These are phyloP conservation scores for Dacryopinax spathularia DNA, from an alignment of 768 basidiomycete species.

Conservation along the genomic window DNA sequence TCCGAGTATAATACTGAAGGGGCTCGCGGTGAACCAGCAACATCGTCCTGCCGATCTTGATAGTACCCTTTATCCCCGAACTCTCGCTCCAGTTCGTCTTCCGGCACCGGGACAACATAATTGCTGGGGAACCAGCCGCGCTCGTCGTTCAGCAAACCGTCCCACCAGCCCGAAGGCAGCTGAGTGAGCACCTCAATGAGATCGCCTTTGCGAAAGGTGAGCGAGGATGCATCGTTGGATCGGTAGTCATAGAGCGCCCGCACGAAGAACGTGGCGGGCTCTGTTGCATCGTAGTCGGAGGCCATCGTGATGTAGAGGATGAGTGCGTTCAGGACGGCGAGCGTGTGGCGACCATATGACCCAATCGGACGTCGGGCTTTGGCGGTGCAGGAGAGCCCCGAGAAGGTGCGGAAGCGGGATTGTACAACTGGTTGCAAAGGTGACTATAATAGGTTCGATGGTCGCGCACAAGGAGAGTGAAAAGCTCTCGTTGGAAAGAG, in stretches of 20 bases:
- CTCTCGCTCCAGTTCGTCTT: constrained; percentile 62
- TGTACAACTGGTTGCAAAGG: too few species aligned
- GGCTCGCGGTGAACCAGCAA: not conserved
- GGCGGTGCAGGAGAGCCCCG: too few species aligned
- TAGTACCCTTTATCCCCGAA: constrained; percentile 14
- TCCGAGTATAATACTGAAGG: too few species aligned
- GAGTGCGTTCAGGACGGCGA: too few species aligned
- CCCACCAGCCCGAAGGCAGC: constrained; percentile 96
- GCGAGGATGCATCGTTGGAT: constrained; percentile 73
- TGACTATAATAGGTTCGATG: too few species aligned
- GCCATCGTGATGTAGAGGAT: not conserved
- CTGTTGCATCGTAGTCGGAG: not conserved
- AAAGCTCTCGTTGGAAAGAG: too few species aligned
- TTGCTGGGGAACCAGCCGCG: constrained; percentile 89
- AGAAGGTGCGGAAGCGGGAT: too few species aligned
- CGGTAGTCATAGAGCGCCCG: constrained; percentile 84
- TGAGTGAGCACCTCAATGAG: constrained; percentile 87
- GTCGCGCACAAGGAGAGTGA: too few species aligned
- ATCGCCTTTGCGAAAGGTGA: constrained; percentile 75
- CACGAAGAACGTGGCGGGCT: constrained; percentile 53
- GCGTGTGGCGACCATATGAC: too few species aligned
- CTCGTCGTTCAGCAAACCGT: constrained; percentile 76
- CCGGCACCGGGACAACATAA: constrained; percentile 67
- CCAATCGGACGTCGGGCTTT: too few species aligned
- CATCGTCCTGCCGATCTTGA: not conserved